phyloP scores from a whole-genome alignment of 441 rosid species.

The Croton laevigatus region DNA sequence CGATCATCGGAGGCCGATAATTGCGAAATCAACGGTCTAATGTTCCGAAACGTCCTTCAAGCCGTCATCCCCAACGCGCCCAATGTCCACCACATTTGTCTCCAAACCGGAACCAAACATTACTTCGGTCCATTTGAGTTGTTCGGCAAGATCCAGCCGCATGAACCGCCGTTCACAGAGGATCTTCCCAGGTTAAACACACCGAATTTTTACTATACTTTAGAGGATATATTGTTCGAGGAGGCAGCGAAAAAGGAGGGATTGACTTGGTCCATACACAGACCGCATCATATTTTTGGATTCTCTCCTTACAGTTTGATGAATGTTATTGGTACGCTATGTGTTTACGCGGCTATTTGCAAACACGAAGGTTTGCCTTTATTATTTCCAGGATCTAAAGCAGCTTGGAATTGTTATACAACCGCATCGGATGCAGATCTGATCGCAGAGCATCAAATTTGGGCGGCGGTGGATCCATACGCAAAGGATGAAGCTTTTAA shows the following conservation, averaged over 20 bases:
- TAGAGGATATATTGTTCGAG: slow-evolving; percentile 60
- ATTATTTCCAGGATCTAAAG: slow-evolving; percentile 58
- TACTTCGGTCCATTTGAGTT: slow-evolving; percentile 50
- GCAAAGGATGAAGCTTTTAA: background rate
- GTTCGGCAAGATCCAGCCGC: slow-evolving; percentile 26
- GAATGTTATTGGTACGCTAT: slow-evolving; percentile 57
- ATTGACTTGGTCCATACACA: slow-evolving; percentile 65
- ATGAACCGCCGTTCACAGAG: slow-evolving; percentile 71
- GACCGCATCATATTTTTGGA: slow-evolving; percentile 59
- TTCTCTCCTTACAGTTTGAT: slow-evolving; percentile 72
- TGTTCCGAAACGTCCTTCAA: slow-evolving; percentile 66
- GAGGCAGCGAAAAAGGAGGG: slow-evolving; percentile 48
- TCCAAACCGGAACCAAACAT: slow-evolving; percentile 72
- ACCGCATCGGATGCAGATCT: background rate
- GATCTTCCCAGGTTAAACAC: slow-evolving; percentile 60
- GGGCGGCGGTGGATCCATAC: background rate
- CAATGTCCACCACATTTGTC: slow-evolving; percentile 68
- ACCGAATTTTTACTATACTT: slow-evolving; percentile 56
- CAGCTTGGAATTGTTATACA: slow-evolving; percentile 35
- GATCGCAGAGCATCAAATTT: background rate
- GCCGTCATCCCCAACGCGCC: slow-evolving; percentile 62
- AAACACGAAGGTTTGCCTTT: slow-evolving; percentile 61
- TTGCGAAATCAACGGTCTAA: slow-evolving; percentile 54
- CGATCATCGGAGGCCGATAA: slow-evolving; percentile 51
- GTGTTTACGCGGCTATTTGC: slow-evolving; percentile 73